Base-by-base conservation (phyloP, 2,329 filamentous ascomycete species). In the Diatrype stigma region DNA sequence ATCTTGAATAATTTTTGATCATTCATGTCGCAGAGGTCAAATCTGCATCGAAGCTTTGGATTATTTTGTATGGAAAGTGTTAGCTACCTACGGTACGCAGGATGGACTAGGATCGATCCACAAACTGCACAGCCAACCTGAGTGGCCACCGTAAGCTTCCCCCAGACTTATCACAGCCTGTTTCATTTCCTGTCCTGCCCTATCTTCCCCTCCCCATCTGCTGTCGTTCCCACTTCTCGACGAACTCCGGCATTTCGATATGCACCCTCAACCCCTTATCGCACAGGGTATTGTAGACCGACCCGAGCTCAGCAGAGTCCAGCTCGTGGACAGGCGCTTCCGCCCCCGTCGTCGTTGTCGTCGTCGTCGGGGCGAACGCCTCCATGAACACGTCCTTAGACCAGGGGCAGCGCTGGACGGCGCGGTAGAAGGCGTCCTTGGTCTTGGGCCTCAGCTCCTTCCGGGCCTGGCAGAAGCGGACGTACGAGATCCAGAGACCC, bases 321-420 rank as follows among this genome's bases (percentile, higher is more conserved):
- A 82, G 70, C 0, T 71, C 72, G 7, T 66, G 60, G 12, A 65
- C 65, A 28, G 79, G 56, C n/a, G 69, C 73, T 7, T 14, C 30
- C 30, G 30, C 30, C 7, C 30, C 30, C 30, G 14, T 14, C 7
- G 7, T 14, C 30, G 14, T 34, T 7, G 7, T 14, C 30, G 34
- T 30, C 26, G 26, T 30, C 26, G 26, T 30, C 26, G 26, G 26
- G 34, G 58, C 57, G 59, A 82, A 82, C 0, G 72, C 78, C 61
- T 79, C 73, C 70, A 83, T 72, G 53, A 77, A 77, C 2, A 78
- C 68, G 3, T 75, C 74, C 57, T 73, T 78, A 3, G 72, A 72
- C 56, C 69, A 73, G 2, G 64, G 51, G 22, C 69, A 70, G 16
- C 71, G 55, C 54, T 73, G 72, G 47, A 66, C 62, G 16, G 71